Evolutionary conservation across 192 early-diverging fungal species (phyloP).

Genomic region (Cladochytrium replicatum): DNA sequence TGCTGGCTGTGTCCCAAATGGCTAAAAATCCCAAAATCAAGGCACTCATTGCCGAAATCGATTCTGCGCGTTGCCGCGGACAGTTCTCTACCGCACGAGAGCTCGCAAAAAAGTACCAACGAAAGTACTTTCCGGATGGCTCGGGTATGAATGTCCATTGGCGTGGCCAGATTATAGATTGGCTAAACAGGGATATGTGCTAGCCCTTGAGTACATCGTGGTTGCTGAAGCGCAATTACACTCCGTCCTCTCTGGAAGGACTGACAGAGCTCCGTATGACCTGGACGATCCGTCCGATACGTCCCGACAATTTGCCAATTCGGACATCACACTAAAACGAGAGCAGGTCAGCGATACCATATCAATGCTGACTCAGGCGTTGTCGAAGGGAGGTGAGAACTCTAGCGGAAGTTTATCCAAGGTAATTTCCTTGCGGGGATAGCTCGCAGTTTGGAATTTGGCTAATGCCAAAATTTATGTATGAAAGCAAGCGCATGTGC

Average conservation of each 20-base stretch:
- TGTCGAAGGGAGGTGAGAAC: background rate
- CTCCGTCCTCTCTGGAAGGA: background rate
- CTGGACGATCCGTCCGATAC: background rate
- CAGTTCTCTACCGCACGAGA: no score
- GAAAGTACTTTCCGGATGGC: constrained; percentile 14
- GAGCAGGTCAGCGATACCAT: no score
- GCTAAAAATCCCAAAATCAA: no score
- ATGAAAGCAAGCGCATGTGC: constrained; percentile 15
- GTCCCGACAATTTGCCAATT: background rate
- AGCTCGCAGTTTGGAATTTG: background rate
- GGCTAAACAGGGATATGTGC: background rate
- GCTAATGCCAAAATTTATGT: background rate
- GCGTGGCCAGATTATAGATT: background rate
- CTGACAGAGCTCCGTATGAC: constrained; percentile 4
- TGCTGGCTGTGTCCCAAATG: no score
- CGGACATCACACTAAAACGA: no score
- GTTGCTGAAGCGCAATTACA: background rate
- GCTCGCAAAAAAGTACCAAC: constrained; percentile 9
- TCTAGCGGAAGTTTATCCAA: background rate
- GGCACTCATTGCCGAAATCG: no score
- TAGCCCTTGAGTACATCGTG: background rate
- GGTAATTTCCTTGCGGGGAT: background rate
- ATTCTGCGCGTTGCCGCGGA: no score
- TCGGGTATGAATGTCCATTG: constrained; percentile 3
- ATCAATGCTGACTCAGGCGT: no score